These are phyloP conservation scores for Brassica cretica DNA, from an alignment of 345 rosid species.

Conservation along the genomic window DNA sequence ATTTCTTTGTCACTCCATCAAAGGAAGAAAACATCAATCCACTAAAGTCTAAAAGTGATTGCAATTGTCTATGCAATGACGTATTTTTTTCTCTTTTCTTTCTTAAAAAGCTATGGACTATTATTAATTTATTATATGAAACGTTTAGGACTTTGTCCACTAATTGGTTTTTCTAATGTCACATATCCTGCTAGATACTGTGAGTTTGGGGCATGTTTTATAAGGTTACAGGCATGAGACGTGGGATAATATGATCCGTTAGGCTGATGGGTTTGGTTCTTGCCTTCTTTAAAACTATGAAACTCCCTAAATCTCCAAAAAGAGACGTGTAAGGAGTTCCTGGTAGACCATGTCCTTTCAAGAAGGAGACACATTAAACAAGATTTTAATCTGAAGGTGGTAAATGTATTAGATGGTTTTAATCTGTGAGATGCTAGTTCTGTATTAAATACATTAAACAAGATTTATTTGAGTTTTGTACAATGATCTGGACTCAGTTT, in stretches of 20 bases:
- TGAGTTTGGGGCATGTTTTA: not conserved
- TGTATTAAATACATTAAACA: not conserved
- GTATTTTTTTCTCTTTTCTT: not conserved
- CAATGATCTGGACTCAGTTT: not conserved
- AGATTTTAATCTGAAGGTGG: not conserved
- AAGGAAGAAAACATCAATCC: not conserved
- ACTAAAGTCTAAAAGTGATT: not conserved
- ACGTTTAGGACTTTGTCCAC: not conserved
- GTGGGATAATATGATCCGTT: not conserved
- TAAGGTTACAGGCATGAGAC: not conserved
- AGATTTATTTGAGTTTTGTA: not conserved
- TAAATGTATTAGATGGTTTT: not conserved
- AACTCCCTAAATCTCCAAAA: not conserved
- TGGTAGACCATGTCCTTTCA: not conserved
- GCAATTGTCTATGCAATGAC: not conserved
- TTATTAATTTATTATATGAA: not conserved
- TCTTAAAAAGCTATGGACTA: not conserved
- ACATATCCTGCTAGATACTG: not conserved
- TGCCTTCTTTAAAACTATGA: not conserved
- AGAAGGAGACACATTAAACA: too few relatives aligned
- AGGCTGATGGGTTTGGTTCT: not conserved
- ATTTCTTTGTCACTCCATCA: not conserved
- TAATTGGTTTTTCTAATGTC: not conserved
- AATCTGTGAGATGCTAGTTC: not conserved
- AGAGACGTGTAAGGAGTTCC: not conserved